phyloP scores from a whole-genome alignment of 495 filamentous ascomycete genomes.

The Podospora sp. region DNA sequence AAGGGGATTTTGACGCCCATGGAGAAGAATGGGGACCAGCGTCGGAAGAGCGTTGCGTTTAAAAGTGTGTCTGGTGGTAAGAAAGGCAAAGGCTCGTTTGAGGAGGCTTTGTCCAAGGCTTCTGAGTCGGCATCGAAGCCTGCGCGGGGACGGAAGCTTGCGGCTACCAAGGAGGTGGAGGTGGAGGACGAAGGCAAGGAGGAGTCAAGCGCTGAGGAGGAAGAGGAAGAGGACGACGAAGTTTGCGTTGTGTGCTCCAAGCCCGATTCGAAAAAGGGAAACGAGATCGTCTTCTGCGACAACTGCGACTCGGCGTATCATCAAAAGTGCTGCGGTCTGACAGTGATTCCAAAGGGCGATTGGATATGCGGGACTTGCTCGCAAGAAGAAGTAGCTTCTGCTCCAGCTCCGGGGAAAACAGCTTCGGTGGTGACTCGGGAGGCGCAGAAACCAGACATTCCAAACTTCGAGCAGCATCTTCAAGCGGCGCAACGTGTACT shows the following conservation, averaged over 20 bases:
- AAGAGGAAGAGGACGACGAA: conserved; percentile 45
- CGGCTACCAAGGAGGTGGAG: conserved; percentile 24
- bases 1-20: conserved; percentile 48
- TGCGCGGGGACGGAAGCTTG: conserved; percentile 17
- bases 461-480: conserved; percentile 55
- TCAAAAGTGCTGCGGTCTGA: conserved; percentile 84
- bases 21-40: conserved; percentile 32
- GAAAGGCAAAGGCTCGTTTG: conserved; percentile 37
- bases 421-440: conserved; percentile 12
- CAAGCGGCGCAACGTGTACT: conserved; percentile 49
- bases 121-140: conserved; percentile 10
- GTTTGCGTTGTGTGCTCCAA: conserved; percentile 52
- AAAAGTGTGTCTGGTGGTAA: conserved; percentile 21
- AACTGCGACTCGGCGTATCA: conserved; percentile 85
- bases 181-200: conserved; percentile 26
- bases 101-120: conserved; percentile 30
- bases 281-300: conserved; percentile 87
- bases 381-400: conserved; percentile 34
- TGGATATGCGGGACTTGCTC: conserved; percentile 85
- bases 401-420: background rate
- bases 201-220: conserved; percentile 12
- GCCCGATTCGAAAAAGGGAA: conserved; percentile 49
- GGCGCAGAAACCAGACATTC: conserved; percentile 44
- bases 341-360: conserved; percentile 82
- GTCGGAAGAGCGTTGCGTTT: conserved; percentile 48